Evolutionary conservation across 208 protist genomes (phyloP), one percentile per base, ranked within the genome.

Genomic region (Novymonas esmeraldas): DNA sequence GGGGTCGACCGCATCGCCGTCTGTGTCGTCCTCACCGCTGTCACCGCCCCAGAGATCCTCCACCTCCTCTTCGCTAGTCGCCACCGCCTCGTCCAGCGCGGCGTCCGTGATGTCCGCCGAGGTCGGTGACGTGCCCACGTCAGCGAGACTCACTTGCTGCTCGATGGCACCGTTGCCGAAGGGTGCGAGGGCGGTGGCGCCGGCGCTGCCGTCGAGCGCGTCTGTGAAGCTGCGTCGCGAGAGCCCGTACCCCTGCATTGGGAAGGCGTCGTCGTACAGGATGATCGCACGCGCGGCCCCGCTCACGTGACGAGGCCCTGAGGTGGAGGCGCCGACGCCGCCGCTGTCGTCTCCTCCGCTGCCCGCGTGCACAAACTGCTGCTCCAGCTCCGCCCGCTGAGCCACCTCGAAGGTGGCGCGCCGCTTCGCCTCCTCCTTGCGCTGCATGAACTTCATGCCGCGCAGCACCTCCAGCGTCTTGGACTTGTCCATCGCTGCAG

Each of bases 381-480:
- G 75, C 42, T 83, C 76, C n/a, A 91, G 49, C 44, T 77, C 64
- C 54, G 85, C 80, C 16, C 79, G 72, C 38, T 90, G 91, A 38
- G 87, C 63, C 0, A 74, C 42, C 59, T 96, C 88, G 78, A 89
- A 93, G 29, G 82, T 64, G 38, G 83, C 82, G 14, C 91, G 80
- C 2, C 88, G 83, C 70, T 90, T 90, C 24, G 78, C 80, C 63
- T 96, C 91, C 51, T 96, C 88, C 70, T 94, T 94, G 41, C 91
- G 88, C 68, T 96, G 91, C 91, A 96, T 96, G 63, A 96, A 96
- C 72, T 94, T 96, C 91, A 96, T 94, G 70, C 87, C 79, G 3
- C 86, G 82, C 22, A 96, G 87, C 28, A 90, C 72, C 42, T 96
- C 88, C 16, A 96, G n/a, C 9, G 85, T 88, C 64, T 92, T 92